Evolutionary conservation across 768 basidiomycete genomes (phyloP), one percentile per base, ranked within the genome.

Genomic region (Trametes elegans): DNA sequence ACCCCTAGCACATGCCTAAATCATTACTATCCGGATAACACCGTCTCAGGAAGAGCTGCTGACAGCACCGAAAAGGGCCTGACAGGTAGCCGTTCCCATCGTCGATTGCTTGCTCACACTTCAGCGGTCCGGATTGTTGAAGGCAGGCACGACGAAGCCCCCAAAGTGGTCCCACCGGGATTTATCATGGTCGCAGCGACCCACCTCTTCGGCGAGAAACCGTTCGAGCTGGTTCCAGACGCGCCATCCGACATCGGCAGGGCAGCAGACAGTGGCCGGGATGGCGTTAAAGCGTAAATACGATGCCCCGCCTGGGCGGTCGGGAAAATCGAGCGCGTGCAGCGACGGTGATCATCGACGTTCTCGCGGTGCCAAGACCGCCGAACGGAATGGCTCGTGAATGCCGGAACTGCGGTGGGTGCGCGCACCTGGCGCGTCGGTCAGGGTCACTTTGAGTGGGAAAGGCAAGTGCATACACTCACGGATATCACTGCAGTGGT

Each of bases 221-320:
- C 7, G 24, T 55, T 48, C 54, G 54, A 40, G 54, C 26, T 36
- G 38, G 31, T 55, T 55, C 46, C 26, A 54, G 45, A 47, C 26
- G 38, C 38, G 51, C 42, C 35, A 13, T 18, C 23, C 26, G 6
- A 24, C 46, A 14, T 13, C 32, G 21, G 10, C 31, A 11, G 51
- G 19, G 29, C 21, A 23, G 16, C 26, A 13, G n/a, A n/a, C n/a
- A n/a, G n/a, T n/a, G n/a, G n/a, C n/a, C n/a, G n/a, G 16, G 50
- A 58, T 58, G 57, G 57, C 51, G 57, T 53, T 58, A 58, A 53
- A 19, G 57, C 51, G 57, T 58, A 58, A 19, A 21, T 58, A 58
- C 57, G 56, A 50, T 27, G 24, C 39, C 29, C 45, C 11, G 14
- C 9, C 50, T n/a, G 44, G 2, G 36, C 49, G 39, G 32, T n/a